These are phyloP conservation scores for Termitomyces bulborhizus DNA, from an alignment of 768 basidiomycete genomes.

Conservation along the genomic window DNA sequence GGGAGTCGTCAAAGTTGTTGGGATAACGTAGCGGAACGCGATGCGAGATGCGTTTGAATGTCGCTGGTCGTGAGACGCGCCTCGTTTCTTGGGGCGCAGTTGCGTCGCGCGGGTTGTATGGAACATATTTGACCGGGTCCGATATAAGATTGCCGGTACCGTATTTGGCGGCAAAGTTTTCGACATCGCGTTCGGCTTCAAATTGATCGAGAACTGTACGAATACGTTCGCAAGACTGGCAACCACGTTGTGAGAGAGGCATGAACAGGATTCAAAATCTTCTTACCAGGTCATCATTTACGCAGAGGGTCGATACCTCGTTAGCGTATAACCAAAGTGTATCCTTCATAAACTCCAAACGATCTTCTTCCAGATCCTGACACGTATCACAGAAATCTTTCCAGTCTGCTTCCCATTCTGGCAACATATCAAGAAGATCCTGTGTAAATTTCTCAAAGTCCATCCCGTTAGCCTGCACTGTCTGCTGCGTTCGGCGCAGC, in stretches of 20 bases:
- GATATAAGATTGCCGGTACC: slow-evolving; percentile 84
- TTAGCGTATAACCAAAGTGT: slow-evolving; percentile 95
- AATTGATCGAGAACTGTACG: slow-evolving; percentile 82
- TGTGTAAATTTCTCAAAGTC: slow-evolving; percentile 82
- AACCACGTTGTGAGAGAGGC: slow-evolving; percentile 1
- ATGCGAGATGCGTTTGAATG: slow-evolving; percentile 25
- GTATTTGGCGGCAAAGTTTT: slow-evolving; percentile 79
- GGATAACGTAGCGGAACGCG: slow-evolving; percentile 15
- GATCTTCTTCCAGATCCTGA: slow-evolving; percentile 95
- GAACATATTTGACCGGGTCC: slow-evolving; percentile 69
- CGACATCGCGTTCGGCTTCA: slow-evolving; percentile 79
- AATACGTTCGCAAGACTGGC: slow-evolving; percentile 85
- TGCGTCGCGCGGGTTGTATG: slow-evolving; percentile 40
- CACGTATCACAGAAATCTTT: slow-evolving; percentile 92
- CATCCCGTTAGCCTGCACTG: slow-evolving; percentile 84
- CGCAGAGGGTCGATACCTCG: slow-evolving; percentile 89
- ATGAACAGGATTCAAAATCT: not conserved
- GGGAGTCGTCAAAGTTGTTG: slow-evolving; percentile 8
- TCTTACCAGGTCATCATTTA: slow-evolving; percentile 79
- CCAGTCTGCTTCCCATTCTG: slow-evolving; percentile 91
- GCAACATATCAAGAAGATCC: slow-evolving; percentile 65
- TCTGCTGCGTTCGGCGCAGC: slow-evolving; percentile 79
- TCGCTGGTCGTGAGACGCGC: slow-evolving; percentile 19
- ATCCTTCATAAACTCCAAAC: slow-evolving; percentile 90
- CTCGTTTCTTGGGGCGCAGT: slow-evolving; percentile 14